Conservation (phyloP, 2,329 filamentous ascomycete species). For the Fusarium domesticum region DNA sequence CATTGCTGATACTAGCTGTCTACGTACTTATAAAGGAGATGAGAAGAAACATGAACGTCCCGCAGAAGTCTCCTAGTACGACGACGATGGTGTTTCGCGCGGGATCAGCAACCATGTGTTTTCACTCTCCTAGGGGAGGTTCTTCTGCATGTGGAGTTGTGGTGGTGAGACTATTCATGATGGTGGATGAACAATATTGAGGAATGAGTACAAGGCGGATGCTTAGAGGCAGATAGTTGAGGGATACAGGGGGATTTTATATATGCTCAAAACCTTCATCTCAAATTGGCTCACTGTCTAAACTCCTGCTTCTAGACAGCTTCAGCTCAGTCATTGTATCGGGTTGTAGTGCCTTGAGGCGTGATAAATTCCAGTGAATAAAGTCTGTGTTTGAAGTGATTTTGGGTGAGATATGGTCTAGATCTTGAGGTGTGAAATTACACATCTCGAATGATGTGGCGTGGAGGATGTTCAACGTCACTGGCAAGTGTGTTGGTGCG, state of each 20-base stretch:
- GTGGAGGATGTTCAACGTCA: not conserved
- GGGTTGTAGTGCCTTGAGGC: too few species aligned
- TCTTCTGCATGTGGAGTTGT: not conserved
- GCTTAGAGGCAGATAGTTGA: too few species aligned
- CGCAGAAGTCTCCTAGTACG: constrained; percentile 48
- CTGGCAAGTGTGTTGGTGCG: not conserved
- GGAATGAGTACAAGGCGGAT: too few species aligned
- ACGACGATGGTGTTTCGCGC: constrained; percentile 39
- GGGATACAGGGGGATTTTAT: too few species aligned
- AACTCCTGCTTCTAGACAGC: too few species aligned
- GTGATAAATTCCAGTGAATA: too few species aligned
- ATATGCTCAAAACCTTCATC: too few species aligned
- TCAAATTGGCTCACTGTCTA: too few species aligned
- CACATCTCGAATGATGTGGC: not conserved
- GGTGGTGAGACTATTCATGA: not conserved
- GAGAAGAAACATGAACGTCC: constrained; percentile 53
- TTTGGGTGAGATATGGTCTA: not conserved
- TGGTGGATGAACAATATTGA: too few species aligned
- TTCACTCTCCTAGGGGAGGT: not conserved
- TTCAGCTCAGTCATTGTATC: too few species aligned
- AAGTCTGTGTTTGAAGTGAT: too few species aligned
- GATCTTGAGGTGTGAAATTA: not conserved
- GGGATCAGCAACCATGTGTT: not conserved
- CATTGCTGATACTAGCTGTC: constrained; percentile 35
- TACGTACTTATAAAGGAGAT: constrained; percentile 42